Conservation (phyloP, 2,329 filamentous ascomycete species). For the Ambrosiella beaveri region DNA sequence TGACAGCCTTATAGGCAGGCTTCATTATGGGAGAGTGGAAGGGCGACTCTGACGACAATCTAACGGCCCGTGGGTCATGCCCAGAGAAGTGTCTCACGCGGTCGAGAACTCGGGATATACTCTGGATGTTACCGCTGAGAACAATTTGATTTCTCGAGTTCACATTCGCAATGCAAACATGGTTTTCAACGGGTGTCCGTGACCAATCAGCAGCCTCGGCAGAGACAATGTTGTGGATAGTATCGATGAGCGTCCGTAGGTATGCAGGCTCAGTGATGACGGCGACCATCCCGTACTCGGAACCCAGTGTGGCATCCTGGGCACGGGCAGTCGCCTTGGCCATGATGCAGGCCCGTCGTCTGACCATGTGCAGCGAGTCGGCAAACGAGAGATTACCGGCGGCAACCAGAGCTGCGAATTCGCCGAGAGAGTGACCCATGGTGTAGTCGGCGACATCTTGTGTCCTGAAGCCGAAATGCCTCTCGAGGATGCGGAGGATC, state of each 20-base stretch:
- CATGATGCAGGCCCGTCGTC: slow-evolving; percentile 68
- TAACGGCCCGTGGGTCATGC: slow-evolving; percentile 76
- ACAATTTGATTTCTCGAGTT: slow-evolving; percentile 96
- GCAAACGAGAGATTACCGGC: slow-evolving; percentile 62
- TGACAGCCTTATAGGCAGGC: slow-evolving; percentile 63
- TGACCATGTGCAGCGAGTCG: slow-evolving; percentile 63
- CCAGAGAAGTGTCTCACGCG: slow-evolving; percentile 80
- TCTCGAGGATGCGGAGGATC: slow-evolving; percentile 72
- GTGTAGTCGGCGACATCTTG: slow-evolving; percentile 60
- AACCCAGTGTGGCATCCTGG: slow-evolving; percentile 46
- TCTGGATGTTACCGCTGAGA: slow-evolving; percentile 67
- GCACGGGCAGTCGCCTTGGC: slow-evolving; percentile 54
- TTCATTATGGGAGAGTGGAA: slow-evolving; percentile 89
- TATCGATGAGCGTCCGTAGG: slow-evolving; percentile 48
- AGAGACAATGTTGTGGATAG: slow-evolving; percentile 45
- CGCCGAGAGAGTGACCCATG: slow-evolving; percentile 78
- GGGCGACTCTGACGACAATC: slow-evolving; percentile 71
- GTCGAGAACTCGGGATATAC: slow-evolving; percentile 64
- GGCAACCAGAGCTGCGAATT: slow-evolving; percentile 80
- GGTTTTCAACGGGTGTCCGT: slow-evolving; percentile 49
- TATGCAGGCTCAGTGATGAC: slow-evolving; percentile 73
- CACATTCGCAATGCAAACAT: slow-evolving; percentile 82
- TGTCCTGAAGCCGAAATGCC: slow-evolving; percentile 63
- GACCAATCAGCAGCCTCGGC: slow-evolving; percentile 29
- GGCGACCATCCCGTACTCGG: slow-evolving; percentile 83